Base-by-base conservation (phyloP, 441 rosid genomes). In the Populus hybrid region DNA sequence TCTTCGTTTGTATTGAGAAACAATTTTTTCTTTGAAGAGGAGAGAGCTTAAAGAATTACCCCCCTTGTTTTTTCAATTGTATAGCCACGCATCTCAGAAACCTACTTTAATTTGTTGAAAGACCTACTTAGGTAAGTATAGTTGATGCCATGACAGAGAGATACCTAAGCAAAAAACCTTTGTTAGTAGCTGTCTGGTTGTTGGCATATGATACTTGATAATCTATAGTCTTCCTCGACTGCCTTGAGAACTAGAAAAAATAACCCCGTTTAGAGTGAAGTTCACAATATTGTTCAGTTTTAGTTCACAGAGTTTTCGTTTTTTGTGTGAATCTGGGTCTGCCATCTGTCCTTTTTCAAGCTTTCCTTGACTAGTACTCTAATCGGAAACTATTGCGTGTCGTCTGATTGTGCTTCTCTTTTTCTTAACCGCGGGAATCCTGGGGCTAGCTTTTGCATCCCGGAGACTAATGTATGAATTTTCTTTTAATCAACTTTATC, bases 1-100 rank as follows among this genome's bases (percentile, higher is more conserved):
- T 74, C 78, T 78, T 84, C 81, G 61, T 83, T 78, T 79, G 87
- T 80, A 77, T 79, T 30, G 77, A 76, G 84, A 84, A 35, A 61
- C 71, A 24, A 8, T 74, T 57, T 53, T 35, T 70, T 75, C 67
- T 5, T 34, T n/a, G 12, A 67, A 64, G 76, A 72, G 68, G 57
- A 57, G 57, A 38, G 66, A 72, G 79, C 67, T 67, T 34, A 40
- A 76, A 53, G 69, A 72, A 40, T 66, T 71, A 14, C 73, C 46
- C 65, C 69, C 42, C 32, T 11, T 59, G 26, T 1, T 67, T 59
- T 32, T 2, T 38, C 14, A 67, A 61, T 36, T 79, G 87, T 85
- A 83, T 79, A 85, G 86, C 78, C 81, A 79, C 80, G 72, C 67
- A 18, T 61, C 73, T 71, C 34, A 32, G 71, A 65, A 82, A 36